Evolutionary conservation across 148 eudicot genomes (phyloP).

Genomic region (Suaeda aralocaspica): DNA sequence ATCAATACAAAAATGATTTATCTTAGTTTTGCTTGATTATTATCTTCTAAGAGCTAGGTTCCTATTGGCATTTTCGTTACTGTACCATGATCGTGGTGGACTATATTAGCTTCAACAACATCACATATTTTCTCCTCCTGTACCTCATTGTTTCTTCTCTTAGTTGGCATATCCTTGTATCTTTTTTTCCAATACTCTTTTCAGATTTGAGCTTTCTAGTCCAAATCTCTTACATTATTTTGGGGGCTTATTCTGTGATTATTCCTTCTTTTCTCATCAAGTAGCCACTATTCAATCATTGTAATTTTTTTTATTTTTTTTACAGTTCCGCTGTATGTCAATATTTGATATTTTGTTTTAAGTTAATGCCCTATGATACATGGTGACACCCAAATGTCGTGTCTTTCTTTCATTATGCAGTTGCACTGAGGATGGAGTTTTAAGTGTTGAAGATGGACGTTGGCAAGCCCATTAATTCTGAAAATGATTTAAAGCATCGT

Average conservation of each 20-base stretch:
- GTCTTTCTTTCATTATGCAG: conserved; percentile 19
- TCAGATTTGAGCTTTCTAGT: conserved; percentile 19
- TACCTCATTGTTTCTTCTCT: neutral
- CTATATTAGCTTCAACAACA: neutral
- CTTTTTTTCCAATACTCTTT: neutral
- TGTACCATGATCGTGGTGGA: neutral
- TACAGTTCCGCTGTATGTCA: neutral
- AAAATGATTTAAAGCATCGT: conserved; percentile 35
- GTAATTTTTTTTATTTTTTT: neutral
- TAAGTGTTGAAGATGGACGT: conserved; percentile 50
- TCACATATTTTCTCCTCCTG: neutral
- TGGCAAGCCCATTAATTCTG: conserved; percentile 35
- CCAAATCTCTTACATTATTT: conserved; percentile 7
- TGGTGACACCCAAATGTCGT: conserved; percentile 16
- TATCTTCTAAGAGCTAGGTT: neutral
- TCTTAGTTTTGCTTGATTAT: neutral
- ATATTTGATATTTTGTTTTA: neutral
- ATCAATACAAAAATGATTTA: too few species aligned
- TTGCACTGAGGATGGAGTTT: conserved; percentile 14
- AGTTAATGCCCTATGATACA: neutral
- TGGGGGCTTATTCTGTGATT: conserved; percentile 10
- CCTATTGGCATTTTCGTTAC: neutral
- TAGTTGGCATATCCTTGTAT: conserved; percentile 1
- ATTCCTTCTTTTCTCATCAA: conserved; percentile 8
- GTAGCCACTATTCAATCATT: conserved; percentile 7